Evolutionary conservation across 768 basidiomycete genomes (phyloP).

Genomic region (Naganishia antarctica): DNA sequence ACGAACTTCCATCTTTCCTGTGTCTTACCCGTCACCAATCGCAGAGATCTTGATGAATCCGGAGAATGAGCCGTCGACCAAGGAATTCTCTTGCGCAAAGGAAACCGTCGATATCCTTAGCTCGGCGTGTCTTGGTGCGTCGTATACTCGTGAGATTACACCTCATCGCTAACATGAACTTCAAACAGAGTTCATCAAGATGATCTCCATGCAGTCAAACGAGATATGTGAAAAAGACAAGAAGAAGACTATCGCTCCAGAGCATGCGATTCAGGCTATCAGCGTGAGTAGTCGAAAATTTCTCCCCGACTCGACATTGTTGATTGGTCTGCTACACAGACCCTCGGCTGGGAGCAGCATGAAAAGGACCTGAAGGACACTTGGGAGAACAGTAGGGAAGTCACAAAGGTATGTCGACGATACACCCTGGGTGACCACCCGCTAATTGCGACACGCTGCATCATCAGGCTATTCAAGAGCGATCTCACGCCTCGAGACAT

Average conservation of each 20-base stretch:
- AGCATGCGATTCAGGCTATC: conserved; percentile 87
- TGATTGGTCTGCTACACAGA: conserved; percentile 53
- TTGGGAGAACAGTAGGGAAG: conserved; percentile 91
- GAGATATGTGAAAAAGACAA: conserved; percentile 96
- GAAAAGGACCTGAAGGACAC: conserved; percentile 86
- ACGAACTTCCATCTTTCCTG: too few species aligned
- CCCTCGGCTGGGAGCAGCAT: conserved; percentile 87
- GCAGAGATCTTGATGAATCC: conserved; percentile 71
- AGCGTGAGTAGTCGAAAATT: conserved; percentile 57
- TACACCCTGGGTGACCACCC: neutral
- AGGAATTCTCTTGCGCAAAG: conserved; percentile 65
- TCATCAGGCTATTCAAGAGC: conserved; percentile 33
- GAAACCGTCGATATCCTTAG: conserved; percentile 95
- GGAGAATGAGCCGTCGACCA: conserved; percentile 57
- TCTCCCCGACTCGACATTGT: neutral
- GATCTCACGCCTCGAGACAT: conserved; percentile 37
- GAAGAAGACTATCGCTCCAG: conserved; percentile 97
- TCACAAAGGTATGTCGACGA: conserved; percentile 67
- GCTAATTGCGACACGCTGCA: neutral
- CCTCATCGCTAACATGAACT: neutral
- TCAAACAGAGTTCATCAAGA: conserved; percentile 83
- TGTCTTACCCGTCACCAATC: conserved; percentile 21
- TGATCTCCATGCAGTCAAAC: conserved; percentile 95
- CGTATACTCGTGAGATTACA: neutral
- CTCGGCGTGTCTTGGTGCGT: conserved; percentile 95